phyloP scores from a whole-genome alignment of 1,139 yeast genomes.

The Geotrichum australiense region DNA sequence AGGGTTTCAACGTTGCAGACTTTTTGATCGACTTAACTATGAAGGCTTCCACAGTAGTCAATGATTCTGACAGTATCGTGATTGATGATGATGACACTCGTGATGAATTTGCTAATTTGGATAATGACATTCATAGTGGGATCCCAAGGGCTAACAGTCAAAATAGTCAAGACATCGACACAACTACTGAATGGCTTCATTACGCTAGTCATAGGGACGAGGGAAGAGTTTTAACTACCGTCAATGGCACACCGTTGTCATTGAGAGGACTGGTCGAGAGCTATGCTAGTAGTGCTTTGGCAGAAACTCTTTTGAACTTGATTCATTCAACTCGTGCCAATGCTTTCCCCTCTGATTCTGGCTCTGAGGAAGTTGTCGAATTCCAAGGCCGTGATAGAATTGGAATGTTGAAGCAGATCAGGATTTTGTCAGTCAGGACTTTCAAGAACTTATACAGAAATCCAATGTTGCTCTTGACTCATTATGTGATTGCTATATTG shows the following conservation, averaged over 20 bases:
- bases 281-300: conserved; percentile 46
- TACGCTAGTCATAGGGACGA: conserved; percentile 82
- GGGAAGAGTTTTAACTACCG: conserved; percentile 4
- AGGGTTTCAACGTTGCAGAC: conserved; percentile 90
- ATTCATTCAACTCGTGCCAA: conserved; percentile 32
- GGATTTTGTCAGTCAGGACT: conserved; percentile 72
- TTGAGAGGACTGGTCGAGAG: conserved; percentile 31
- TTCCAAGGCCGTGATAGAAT: conserved; percentile 40
- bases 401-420: conserved; percentile 52
- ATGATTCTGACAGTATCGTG: conserved; percentile 12
- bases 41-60: conserved; percentile 37
- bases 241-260: conserved; percentile 11
- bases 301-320: conserved; percentile 44
- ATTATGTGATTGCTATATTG: conserved; percentile 66
- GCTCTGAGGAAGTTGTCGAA: conserved; percentile 14
- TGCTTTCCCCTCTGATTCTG: conserved; percentile 26
- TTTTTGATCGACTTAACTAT: conserved; percentile 86
- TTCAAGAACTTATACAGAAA: conserved; percentile 89
- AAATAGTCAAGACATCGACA: conserved; percentile 29
- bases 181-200: conserved; percentile 85
- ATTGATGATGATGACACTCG: conserved; percentile 13
- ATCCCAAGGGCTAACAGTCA: conserved; percentile 19
- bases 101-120: conserved; percentile 15
- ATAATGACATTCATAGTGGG: conserved; percentile 30
- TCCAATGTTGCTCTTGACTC: conserved; percentile 76